phyloP scores from a whole-genome alignment of 192 early-diverging fungal species.

The Radiomyces spectabilis region DNA sequence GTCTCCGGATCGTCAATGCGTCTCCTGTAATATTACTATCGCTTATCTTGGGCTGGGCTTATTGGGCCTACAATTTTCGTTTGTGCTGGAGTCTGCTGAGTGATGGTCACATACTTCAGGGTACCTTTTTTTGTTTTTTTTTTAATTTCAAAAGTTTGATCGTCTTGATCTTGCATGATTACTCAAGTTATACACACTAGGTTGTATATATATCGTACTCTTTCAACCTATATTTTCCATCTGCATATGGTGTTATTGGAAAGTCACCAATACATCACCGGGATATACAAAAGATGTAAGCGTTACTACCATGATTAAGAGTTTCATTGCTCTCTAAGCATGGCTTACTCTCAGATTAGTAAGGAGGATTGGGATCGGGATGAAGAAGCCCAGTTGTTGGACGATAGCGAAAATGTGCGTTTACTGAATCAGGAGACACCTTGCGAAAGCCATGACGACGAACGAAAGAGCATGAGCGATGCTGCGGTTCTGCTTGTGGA shows the following conservation, averaged over 20 bases:
- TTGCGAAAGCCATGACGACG: neutral
- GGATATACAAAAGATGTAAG: neutral
- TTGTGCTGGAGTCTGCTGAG: neutral
- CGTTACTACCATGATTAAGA: neutral
- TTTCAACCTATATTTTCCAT: constrained; percentile 1
- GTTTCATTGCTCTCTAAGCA: neutral
- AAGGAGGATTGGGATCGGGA: constrained; percentile 1
- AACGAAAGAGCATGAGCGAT: neutral
- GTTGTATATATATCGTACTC: neutral
- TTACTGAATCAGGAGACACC: neutral
- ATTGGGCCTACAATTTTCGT: constrained; percentile 1
- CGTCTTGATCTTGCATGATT: neutral
- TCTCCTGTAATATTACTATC: neutral
- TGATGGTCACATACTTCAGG: neutral
- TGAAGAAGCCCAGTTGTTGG: neutral
- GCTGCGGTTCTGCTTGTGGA: neutral
- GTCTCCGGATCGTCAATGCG: too few relatives aligned
- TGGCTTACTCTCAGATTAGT: neutral
- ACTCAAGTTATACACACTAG: too few relatives aligned
- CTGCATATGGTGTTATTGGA: neutral
- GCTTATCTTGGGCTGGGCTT: neutral
- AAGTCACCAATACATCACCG: neutral
- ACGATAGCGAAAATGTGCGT: constrained; percentile 7
- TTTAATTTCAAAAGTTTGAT: neutral
- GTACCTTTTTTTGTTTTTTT: neutral